These are phyloP conservation scores for Chlamydomonas eustigma DNA, from an alignment of 139 green algal genomes.

Conservation along the genomic window DNA sequence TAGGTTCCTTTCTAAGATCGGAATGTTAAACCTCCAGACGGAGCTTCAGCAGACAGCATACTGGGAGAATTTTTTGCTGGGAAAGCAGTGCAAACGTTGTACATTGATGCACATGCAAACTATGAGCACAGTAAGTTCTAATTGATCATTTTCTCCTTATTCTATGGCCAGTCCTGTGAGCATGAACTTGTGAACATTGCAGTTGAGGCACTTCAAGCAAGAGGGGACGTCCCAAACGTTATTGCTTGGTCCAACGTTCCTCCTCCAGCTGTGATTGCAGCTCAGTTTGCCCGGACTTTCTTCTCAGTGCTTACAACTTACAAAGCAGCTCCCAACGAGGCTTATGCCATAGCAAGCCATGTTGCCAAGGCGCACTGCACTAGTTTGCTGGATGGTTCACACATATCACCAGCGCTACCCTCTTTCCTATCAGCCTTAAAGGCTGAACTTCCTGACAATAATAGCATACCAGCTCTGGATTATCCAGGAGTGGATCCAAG, in stretches of 20 bases:
- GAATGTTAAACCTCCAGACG: neutral
- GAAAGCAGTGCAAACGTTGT: neutral
- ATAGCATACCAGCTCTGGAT: conserved; percentile 37
- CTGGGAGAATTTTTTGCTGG: neutral
- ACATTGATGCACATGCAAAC: neutral
- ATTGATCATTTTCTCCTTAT: neutral
- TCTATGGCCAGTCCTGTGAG: conserved; percentile 10
- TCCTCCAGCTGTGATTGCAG: conserved; percentile 39
- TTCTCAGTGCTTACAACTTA: conserved; percentile 49
- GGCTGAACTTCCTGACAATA: conserved; percentile 54
- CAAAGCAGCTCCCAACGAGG: conserved; percentile 46
- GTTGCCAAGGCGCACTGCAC: conserved; percentile 31
- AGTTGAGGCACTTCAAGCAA: conserved; percentile 20
- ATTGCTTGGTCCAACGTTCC: conserved; percentile 48
- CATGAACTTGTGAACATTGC: neutral
- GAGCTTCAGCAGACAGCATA: conserved; percentile 10
- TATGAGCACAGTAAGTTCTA: neutral
- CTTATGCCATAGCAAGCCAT: conserved; percentile 58
- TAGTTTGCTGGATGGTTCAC: neutral
- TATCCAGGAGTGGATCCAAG: conserved; percentile 27
- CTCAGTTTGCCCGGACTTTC: conserved; percentile 65
- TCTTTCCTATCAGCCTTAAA: conserved; percentile 28
- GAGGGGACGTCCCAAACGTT: conserved; percentile 32
- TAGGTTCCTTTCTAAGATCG: too few species aligned
- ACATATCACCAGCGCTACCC: conserved; percentile 37